Evolutionary conservation across 495 filamentous ascomycete species (phyloP).

Genomic region (Xylaria intraflava): DNA sequence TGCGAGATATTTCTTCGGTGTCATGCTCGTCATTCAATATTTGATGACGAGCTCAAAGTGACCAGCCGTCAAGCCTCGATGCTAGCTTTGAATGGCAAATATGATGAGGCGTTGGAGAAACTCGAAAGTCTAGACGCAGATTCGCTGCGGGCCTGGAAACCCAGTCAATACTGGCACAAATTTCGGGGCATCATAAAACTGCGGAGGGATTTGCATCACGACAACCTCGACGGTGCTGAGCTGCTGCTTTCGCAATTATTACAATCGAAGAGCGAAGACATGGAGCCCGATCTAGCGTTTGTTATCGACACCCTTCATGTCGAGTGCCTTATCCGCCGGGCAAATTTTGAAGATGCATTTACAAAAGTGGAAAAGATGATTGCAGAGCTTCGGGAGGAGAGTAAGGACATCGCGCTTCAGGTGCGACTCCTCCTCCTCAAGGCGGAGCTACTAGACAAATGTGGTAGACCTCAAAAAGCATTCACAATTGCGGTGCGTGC

Average conservation of each 20-base stretch:
- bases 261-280: constrained; percentile 37
- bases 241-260: constrained; percentile 56
- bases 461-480: constrained; percentile 68
- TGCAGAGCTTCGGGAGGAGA: constrained; percentile 57
- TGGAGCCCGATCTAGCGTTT: constrained; percentile 65
- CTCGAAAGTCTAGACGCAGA: constrained; percentile 60
- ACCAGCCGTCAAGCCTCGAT: constrained; percentile 41
- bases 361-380: constrained; percentile 60
- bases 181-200: constrained; percentile 69
- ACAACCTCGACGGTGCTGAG: constrained; percentile 62
- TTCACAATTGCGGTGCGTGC: constrained; percentile 80
- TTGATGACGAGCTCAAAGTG: constrained; percentile 71
- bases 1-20: constrained; percentile 74
- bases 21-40: constrained; percentile 54
- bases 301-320: constrained; percentile 64
- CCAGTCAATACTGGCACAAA: constrained; percentile 71
- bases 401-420: constrained; percentile 67
- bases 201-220: constrained; percentile 60
- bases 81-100: constrained; percentile 53
- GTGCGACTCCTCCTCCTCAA: constrained; percentile 72
- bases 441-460: constrained; percentile 61
- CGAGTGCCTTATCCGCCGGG: constrained; percentile 60
- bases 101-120: constrained; percentile 59
- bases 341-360: constrained; percentile 58
- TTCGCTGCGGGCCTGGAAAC: constrained; percentile 65